Conservation (phyloP, 495 filamentous ascomycete genomes). For the Trichoderma erinaceum region DNA sequence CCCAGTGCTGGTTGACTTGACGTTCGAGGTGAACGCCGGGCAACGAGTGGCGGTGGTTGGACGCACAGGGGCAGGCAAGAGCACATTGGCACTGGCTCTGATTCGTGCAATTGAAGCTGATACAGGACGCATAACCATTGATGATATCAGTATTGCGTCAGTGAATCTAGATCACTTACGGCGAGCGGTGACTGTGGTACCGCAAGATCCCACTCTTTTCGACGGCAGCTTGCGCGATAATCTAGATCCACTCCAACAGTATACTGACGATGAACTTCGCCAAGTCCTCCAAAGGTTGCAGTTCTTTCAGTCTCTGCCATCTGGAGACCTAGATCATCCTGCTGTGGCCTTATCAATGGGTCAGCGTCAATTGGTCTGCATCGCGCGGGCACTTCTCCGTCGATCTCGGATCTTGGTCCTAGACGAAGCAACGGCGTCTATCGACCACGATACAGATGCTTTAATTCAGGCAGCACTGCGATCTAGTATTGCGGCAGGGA, state of each 20-base stretch:
- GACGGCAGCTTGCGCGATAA: conserved; percentile 92
- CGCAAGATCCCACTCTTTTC: conserved; percentile 96
- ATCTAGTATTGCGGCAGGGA: conserved; percentile 58
- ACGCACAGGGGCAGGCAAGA: conserved; percentile 94
- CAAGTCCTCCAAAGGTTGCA: conserved; percentile 80
- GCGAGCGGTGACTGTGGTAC: conserved; percentile 92
- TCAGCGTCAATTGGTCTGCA: conserved; percentile 88
- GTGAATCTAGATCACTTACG: conserved; percentile 89
- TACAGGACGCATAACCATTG: conserved; percentile 80
- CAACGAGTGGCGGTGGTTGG: conserved; percentile 98
- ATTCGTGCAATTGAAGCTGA: conserved; percentile 96
- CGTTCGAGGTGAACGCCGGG: conserved; percentile 74
- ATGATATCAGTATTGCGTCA: conserved; percentile 75
- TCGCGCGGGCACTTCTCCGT: conserved; percentile 90
- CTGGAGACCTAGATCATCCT: conserved; percentile 71
- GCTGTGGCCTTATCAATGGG: conserved; percentile 95
- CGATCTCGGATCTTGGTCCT: conserved; percentile 87
- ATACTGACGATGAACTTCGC: conserved; percentile 76
- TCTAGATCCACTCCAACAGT: conserved; percentile 59
- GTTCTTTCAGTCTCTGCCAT: conserved; percentile 81
- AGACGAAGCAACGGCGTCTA: conserved; percentile 97
- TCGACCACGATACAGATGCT: conserved; percentile 93
- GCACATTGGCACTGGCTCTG: conserved; percentile 85
- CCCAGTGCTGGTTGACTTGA: conserved; percentile 73
- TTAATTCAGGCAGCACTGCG: conserved; percentile 96